Conservation (phyloP, 169 alveolate species). For the Plasmodium gonderi region DNA sequence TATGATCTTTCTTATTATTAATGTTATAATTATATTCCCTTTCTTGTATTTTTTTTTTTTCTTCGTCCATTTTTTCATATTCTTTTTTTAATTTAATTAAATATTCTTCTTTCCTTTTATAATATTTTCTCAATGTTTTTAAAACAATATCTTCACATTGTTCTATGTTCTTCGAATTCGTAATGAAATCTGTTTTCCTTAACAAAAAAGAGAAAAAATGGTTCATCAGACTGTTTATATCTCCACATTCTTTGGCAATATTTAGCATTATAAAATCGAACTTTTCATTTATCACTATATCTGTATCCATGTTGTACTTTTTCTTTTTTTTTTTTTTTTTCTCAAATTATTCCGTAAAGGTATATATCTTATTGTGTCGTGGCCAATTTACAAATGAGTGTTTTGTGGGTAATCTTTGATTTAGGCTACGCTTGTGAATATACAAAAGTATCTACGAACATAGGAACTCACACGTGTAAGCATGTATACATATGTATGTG, state of each 20-base stretch:
- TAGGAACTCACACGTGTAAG: too few relatives aligned
- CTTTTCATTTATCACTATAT: slow-evolving; percentile 76
- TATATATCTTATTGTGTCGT: too few relatives aligned
- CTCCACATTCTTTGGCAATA: slow-evolving; percentile 93
- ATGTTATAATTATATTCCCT: slow-evolving; percentile 47
- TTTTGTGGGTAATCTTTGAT: too few relatives aligned
- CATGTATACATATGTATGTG: background rate
- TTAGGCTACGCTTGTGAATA: too few relatives aligned
- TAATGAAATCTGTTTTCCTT: slow-evolving; percentile 96
- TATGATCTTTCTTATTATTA: slow-evolving; percentile 66
- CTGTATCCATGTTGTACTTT: slow-evolving; percentile 66
- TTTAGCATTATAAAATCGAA: slow-evolving; percentile 91
- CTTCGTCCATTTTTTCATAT: slow-evolving; percentile 80
- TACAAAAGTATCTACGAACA: too few relatives aligned
- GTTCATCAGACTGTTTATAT: slow-evolving; percentile 94
- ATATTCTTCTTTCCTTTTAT: slow-evolving; percentile 85
- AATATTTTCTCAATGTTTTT: slow-evolving; percentile 80
- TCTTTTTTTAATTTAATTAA: slow-evolving; percentile 77
- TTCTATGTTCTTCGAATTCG: slow-evolving; percentile 82
- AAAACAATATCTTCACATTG: slow-evolving; percentile 80
- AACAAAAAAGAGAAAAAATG: slow-evolving; percentile 94
- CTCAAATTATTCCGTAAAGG: background rate
- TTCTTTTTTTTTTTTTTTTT: background rate
- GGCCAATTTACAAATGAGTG: too few relatives aligned
- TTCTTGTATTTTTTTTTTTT: slow-evolving; percentile 75